phyloP scores from a whole-genome alignment of 2,329 filamentous ascomycete species.

The Bipolaris zeicola region DNA sequence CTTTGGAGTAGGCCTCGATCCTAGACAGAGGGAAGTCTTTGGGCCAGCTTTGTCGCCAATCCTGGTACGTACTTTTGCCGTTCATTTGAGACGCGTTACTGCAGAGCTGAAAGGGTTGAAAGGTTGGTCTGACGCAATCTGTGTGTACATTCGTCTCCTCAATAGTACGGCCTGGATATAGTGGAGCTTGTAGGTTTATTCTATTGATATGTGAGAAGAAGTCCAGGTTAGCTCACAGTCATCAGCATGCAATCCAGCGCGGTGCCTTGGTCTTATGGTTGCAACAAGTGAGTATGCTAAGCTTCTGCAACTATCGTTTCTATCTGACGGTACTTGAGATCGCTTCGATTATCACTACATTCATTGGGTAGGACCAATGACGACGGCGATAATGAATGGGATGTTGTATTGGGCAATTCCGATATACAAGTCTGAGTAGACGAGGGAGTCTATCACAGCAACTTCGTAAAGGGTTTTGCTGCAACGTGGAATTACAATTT shows the following conservation, averaged over 20 bases:
- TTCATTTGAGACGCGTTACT: not conserved
- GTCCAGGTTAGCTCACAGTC: not conserved
- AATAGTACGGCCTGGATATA: constrained; percentile 39
- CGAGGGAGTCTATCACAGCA: too few relatives aligned
- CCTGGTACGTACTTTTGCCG: constrained; percentile 49
- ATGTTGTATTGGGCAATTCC: not conserved
- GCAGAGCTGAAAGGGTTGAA: not conserved
- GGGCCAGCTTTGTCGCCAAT: constrained; percentile 57
- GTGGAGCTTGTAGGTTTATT: constrained; percentile 36
- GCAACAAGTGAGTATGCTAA: constrained; percentile 18
- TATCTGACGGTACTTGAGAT: constrained; percentile 17
- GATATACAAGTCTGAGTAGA: not conserved
- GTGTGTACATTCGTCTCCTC: constrained; percentile 36
- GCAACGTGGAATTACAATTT: too few relatives aligned
- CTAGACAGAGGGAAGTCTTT: constrained; percentile 56
- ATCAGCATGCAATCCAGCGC: constrained; percentile 42
- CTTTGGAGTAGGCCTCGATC: constrained; percentile 61
- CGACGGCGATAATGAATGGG: not conserved
- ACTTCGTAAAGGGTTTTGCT: too few relatives aligned
- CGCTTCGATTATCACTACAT: constrained; percentile 44
- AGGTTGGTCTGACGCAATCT: constrained; percentile 34
- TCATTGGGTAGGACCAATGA: not conserved
- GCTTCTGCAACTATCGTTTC: not conserved
- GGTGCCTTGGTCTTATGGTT: constrained; percentile 46
- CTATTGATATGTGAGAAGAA: not conserved